Conservation (phyloP, 1,139 yeast species). For the Saccharomycopsis hybrid region DNA sequence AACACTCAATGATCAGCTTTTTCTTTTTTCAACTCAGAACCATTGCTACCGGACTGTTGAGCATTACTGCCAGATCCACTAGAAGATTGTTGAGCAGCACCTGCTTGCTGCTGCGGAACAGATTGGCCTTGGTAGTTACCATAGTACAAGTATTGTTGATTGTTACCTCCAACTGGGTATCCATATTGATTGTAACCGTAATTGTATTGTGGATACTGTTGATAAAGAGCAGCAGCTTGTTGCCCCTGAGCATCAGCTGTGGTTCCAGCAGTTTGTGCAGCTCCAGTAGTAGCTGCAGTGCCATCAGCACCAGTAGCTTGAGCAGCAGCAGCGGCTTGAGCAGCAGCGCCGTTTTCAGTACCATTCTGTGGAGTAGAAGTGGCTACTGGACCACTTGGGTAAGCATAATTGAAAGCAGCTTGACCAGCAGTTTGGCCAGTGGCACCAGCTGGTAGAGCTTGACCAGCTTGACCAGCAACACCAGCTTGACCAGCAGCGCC, state of each 20-base stretch:
- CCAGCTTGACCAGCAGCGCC: conserved; percentile 4
- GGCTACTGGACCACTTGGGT: conserved; percentile 9
- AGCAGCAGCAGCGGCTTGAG: conserved; percentile 21
- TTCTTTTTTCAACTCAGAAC: conserved; percentile 3
- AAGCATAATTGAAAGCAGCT: conserved; percentile 21
- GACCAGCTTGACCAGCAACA: conserved; percentile 1
- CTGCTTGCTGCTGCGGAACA: conserved; percentile 2
- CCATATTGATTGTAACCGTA: conserved; percentile 14
- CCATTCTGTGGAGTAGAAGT: conserved; percentile 27
- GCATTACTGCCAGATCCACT: background rate
- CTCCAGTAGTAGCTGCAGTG: conserved; percentile 22
- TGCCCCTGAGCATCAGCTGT: conserved; percentile 25
- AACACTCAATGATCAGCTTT: background rate
- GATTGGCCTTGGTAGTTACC: conserved; percentile 3
- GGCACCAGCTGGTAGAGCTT: conserved; percentile 5
- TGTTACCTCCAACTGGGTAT: conserved; percentile 4
- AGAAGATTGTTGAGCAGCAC: background rate
- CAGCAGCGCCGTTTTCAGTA: conserved; percentile 22
- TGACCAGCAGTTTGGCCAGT: conserved; percentile 23
- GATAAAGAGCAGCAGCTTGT: conserved; percentile 12
- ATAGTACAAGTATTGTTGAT: conserved; percentile 17
- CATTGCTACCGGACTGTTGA: conserved; percentile 2
- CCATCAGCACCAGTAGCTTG: conserved; percentile 7
- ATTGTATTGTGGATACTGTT: conserved; percentile 16
- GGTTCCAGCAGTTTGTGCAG: conserved; percentile 13